These are phyloP conservation scores for Sporothrix humicola DNA, from an alignment of 2,329 filamentous ascomycete species.

Conservation along the genomic window DNA sequence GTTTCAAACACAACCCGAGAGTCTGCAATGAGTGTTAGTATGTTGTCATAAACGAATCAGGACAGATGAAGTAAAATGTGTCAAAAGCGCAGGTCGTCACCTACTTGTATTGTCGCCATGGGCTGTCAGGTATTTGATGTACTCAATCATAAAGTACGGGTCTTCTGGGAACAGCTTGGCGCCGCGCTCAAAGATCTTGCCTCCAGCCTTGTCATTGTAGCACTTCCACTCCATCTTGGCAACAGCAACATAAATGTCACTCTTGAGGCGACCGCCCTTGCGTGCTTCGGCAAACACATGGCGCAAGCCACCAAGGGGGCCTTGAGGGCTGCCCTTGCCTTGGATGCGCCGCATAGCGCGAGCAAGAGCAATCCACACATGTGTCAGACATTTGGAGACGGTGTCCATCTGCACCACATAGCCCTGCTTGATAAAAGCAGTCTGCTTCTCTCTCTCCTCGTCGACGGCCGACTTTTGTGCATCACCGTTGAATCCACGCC, in stretches of 20 bases:
- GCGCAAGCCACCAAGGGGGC: constrained; percentile 70
- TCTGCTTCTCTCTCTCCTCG: constrained; percentile 61
- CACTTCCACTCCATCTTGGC: constrained; percentile 94
- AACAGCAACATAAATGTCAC: constrained; percentile 92
- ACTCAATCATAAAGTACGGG: constrained; percentile 91
- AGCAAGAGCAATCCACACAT: constrained; percentile 93
- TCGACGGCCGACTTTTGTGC: constrained; percentile 46
- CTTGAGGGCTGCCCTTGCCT: constrained; percentile 73
- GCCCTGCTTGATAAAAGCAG: constrained; percentile 66
- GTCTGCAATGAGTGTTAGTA: constrained; percentile 59
- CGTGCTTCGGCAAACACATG: constrained; percentile 90
- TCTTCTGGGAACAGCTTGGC: constrained; percentile 93
- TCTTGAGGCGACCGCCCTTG: constrained; percentile 83
- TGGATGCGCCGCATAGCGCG: constrained; percentile 93
- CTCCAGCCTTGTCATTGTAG: constrained; percentile 90
- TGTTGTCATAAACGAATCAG: no score
- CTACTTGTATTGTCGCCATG: constrained; percentile 92
- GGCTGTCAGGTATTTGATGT: constrained; percentile 90
- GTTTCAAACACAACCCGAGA: constrained; percentile 96
- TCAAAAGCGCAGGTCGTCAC: constrained; percentile 45
- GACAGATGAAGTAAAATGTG: not conserved
- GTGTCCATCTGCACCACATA: constrained; percentile 75
- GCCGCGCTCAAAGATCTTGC: constrained; percentile 94
- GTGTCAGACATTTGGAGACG: constrained; percentile 84
- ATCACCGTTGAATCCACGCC: constrained; percentile 43